Evolutionary conservation across 1,284 basidiomycete genomes (phyloP).

Genomic region (Boletus calvinii): DNA sequence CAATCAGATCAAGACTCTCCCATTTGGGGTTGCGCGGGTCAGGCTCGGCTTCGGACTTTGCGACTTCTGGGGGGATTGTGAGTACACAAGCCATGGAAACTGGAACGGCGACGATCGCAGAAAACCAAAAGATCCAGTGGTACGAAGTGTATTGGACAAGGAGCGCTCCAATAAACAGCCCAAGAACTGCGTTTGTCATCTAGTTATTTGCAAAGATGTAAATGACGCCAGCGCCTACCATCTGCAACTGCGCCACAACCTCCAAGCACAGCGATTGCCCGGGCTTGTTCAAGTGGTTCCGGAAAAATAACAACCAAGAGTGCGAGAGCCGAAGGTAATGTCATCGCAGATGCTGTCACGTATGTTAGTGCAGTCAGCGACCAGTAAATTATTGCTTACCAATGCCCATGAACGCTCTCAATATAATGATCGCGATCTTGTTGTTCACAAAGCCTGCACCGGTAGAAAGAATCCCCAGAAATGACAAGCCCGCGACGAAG

Average conservation of each 20-base stretch:
- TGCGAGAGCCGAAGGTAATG: slow-evolving; percentile 48
- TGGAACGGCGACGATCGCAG: slow-evolving; percentile 39
- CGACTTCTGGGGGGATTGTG: slow-evolving; percentile 23
- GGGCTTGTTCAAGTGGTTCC: slow-evolving; percentile 43
- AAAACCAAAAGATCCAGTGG: slow-evolving; percentile 48
- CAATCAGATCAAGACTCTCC: slow-evolving; percentile 32
- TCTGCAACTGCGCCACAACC: slow-evolving; percentile 46
- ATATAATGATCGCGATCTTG: slow-evolving; percentile 43
- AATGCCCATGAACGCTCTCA: slow-evolving; percentile 45
- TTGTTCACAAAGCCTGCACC: slow-evolving; percentile 42
- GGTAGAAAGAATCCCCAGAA: slow-evolving; percentile 39
- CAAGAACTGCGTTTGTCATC: slow-evolving; percentile 29
- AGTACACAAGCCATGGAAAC: slow-evolving; percentile 36
- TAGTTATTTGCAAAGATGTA: neutral
- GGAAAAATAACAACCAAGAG: slow-evolving; percentile 48
- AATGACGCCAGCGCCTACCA: slow-evolving; percentile 26
- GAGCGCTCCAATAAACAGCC: slow-evolving; percentile 35
- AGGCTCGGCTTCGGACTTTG: neutral
- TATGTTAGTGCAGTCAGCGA: slow-evolving; percentile 3
- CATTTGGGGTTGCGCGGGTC: slow-evolving; percentile 15
- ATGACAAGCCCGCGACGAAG: slow-evolving; percentile 35
- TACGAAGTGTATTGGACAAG: slow-evolving; percentile 41
- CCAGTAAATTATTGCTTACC: slow-evolving; percentile 21
- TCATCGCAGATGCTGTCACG: slow-evolving; percentile 40
- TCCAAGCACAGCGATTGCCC: slow-evolving; percentile 46